These are phyloP conservation scores for Asterophora lycoperdoides DNA, from an alignment of 768 basidiomycete genomes.

Conservation along the genomic window DNA sequence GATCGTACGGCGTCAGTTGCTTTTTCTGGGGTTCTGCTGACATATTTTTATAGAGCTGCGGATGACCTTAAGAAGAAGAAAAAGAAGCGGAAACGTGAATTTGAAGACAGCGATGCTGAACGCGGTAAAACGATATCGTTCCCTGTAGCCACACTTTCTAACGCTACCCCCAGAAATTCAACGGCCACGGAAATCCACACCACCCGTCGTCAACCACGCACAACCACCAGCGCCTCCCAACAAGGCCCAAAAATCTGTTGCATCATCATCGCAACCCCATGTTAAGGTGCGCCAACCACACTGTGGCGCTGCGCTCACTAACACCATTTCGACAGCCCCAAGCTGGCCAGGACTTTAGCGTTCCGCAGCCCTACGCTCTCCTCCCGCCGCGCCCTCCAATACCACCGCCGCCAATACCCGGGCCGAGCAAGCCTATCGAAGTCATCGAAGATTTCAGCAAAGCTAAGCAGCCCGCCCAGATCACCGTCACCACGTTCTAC, in stretches of 20 bases:
- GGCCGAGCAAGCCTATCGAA: slow-evolving; percentile 79
- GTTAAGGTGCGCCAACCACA: slow-evolving; percentile 43
- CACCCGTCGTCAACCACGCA: slow-evolving; percentile 37
- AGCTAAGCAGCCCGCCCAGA: slow-evolving; percentile 71
- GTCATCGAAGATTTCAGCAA: slow-evolving; percentile 90
- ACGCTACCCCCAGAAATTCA: slow-evolving; percentile 37
- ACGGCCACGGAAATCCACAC: slow-evolving; percentile 56
- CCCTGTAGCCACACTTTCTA: slow-evolving; percentile 4
- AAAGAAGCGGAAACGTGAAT: slow-evolving; percentile 81
- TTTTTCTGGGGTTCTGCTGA: slow-evolving; percentile 3
- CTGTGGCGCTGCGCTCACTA: slow-evolving; percentile 3
- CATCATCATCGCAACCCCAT: slow-evolving; percentile 37
- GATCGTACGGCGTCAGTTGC: slow-evolving; percentile 39
- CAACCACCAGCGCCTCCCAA: slow-evolving; percentile 36
- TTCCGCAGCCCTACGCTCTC: slow-evolving; percentile 48
- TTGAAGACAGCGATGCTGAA: slow-evolving; percentile 68
- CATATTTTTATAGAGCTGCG: slow-evolving; percentile 19
- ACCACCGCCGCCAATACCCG: slow-evolving; percentile 61
- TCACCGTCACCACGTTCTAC: slow-evolving; percentile 74
- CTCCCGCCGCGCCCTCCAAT: slow-evolving; percentile 60
- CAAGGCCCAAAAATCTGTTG: slow-evolving; percentile 54
- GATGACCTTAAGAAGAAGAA: slow-evolving; percentile 74
- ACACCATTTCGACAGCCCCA: slow-evolving; percentile 17
- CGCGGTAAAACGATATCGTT: slow-evolving; percentile 34
- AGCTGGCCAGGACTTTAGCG: slow-evolving; percentile 55